These are phyloP conservation scores for maize (Zea mays) DNA, from an alignment of 176 grass and related monocot genomes.

Conservation along the genomic window DNA sequence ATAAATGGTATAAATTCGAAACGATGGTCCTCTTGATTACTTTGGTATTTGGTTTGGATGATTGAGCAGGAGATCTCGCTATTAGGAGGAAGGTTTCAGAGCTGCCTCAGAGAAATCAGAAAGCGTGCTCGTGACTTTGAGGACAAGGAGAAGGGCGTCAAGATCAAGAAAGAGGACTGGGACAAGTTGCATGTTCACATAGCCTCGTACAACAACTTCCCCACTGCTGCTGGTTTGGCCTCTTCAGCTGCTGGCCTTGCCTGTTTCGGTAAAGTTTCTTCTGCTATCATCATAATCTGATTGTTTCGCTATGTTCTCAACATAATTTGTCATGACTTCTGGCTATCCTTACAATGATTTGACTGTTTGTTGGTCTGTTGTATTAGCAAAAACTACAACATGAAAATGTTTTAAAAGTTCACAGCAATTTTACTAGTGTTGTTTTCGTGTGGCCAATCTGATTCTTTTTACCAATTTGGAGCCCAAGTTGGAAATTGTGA, in stretches of 20 bases:
- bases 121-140: constrained; percentile 58
- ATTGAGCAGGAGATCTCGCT: constrained; percentile 76
- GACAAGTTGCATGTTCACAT: constrained; percentile 77
- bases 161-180: constrained; percentile 84
- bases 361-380: not conserved
- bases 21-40: not conserved
- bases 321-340: not conserved
- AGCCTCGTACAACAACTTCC: constrained; percentile 90
- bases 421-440: not conserved
- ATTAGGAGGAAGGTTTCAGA: constrained; percentile 67
- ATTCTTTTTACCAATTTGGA: constrained; percentile 9
- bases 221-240: constrained; percentile 81
- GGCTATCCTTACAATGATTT: not conserved
- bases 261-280: constrained; percentile 67
- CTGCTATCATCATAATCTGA: not conserved
- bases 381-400: not conserved
- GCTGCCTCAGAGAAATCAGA: constrained; percentile 78
- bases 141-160: constrained; percentile 63
- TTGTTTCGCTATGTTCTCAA: not conserved
- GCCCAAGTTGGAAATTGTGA: not conserved
- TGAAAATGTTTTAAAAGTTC: not conserved
- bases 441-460: not conserved
- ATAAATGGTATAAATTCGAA: not conserved
- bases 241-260: constrained; percentile 93
- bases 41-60: constrained; percentile 8